Evolutionary conservation across 192 early-diverging fungal species (phyloP).

Genomic region (Backusella australiensis): DNA sequence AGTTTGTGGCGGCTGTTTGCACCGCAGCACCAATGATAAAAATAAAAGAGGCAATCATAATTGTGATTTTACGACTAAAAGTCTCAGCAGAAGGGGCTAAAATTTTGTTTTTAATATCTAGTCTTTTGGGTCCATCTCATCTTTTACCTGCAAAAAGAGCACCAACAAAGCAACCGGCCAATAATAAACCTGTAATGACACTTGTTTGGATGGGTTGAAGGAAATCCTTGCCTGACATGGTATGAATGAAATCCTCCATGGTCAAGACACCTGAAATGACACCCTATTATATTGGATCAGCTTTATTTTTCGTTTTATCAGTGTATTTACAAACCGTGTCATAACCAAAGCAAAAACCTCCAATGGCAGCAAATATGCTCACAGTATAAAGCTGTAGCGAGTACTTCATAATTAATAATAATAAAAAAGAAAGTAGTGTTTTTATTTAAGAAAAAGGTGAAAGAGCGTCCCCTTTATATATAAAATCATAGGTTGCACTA

Average conservation of each 20-base stretch:
- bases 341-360: constrained; percentile 68
- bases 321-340: constrained; percentile 38
- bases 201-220: constrained; percentile 17
- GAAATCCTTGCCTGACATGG: constrained; percentile 15
- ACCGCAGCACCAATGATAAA: constrained; percentile 76
- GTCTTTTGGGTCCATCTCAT: background rate
- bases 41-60: constrained; percentile 61
- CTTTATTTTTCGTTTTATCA: no score
- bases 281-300: constrained; percentile 25
- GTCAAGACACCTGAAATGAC: constrained; percentile 64
- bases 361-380: constrained; percentile 48
- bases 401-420: background rate
- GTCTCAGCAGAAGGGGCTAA: constrained; percentile 17
- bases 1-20: constrained; percentile 57
- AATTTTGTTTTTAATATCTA: no score
- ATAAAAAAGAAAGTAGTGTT: background rate
- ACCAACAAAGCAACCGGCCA: constrained; percentile 73
- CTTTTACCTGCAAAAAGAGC: constrained; percentile 57
- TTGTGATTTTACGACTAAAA: constrained; percentile 63
- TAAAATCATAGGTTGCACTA: background rate
- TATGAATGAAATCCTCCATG: constrained; percentile 47
- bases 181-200: constrained; percentile 59
- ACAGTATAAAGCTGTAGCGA: constrained; percentile 25
- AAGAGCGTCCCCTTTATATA: background rate
- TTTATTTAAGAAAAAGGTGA: background rate